phyloP scores from a whole-genome alignment of 768 basidiomycete genomes.

The Leccinum variicolor region DNA sequence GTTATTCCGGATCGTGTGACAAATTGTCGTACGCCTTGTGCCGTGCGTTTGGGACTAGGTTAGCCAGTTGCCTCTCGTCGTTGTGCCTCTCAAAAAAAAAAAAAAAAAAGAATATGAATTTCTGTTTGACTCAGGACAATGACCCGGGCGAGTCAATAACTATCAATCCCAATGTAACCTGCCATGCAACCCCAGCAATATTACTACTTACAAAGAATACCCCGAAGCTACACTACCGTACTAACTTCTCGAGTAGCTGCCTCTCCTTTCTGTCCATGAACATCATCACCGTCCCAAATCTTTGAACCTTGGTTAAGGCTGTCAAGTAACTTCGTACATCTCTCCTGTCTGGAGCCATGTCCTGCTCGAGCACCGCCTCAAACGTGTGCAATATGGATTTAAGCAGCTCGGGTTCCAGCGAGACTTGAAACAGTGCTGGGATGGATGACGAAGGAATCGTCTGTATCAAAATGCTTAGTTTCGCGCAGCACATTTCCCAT shows the following conservation, averaged over 20 bases:
- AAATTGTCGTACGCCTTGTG: no score
- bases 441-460: constrained; percentile 51
- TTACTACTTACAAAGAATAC: no score
- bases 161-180: no score
- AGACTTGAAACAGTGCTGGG: constrained; percentile 63
- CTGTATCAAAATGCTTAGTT: constrained; percentile 31
- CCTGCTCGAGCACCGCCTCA: constrained; percentile 26
- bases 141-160: no score
- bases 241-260: constrained; percentile 31
- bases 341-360: constrained; percentile 9
- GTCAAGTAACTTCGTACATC: constrained; percentile 47
- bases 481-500: neutral
- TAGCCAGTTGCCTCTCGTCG: no score
- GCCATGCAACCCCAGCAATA: no score
- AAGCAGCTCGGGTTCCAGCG: constrained; percentile 65
- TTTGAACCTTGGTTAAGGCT: constrained; percentile 50
- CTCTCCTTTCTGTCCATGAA: constrained; percentile 62
- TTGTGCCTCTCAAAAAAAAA: no score
- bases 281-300: constrained; percentile 60
- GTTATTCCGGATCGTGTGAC: no score
- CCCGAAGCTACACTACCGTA: neutral
- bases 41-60: no score
- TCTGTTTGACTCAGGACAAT: no score
- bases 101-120: no score
- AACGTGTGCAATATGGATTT: constrained; percentile 56